phyloP scores from a whole-genome alignment of 352 stramenopile species.

The Pythium rhizo-oryzae region DNA sequence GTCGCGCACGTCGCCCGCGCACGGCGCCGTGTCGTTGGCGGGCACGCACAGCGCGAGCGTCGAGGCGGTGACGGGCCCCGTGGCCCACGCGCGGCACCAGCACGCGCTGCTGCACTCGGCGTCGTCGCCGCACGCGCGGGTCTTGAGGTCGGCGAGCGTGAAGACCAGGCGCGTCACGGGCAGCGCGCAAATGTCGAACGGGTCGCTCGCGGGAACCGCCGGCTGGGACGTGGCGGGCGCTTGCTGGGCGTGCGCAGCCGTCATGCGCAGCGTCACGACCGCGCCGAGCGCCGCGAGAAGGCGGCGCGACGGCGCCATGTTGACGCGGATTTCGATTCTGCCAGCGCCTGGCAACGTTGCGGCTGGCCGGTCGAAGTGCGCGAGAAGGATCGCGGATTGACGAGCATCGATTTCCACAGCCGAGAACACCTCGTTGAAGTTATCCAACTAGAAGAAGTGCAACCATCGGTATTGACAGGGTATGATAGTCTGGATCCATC shows the following conservation, averaged over 20 bases:
- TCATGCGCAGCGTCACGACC: not conserved
- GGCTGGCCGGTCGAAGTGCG: not conserved
- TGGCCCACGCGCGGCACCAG: constrained; percentile 27
- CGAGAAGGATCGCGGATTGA: not conserved
- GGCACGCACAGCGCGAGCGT: constrained; percentile 25
- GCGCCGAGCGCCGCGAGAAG: not conserved
- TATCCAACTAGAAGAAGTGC: not conserved
- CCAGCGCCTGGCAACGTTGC: not conserved
- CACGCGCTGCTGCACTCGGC: constrained; percentile 20
- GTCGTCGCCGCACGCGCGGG: constrained; percentile 3
- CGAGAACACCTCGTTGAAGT: not conserved
- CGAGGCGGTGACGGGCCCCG: constrained; percentile 1
- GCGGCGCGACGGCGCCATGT: constrained; percentile 1
- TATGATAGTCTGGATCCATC: not conserved
- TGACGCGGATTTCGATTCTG: not conserved
- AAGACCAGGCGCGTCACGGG: constrained; percentile 36
- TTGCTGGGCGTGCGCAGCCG: not conserved
- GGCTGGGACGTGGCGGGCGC: not conserved
- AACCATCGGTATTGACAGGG: not conserved
- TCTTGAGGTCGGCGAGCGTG: constrained; percentile 27
- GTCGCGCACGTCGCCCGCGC: constrained; percentile 15
- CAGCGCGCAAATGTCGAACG: constrained; percentile 39
- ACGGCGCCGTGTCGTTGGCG: constrained; percentile 2
- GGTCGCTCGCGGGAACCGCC: constrained; percentile 27
- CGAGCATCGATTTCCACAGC: not conserved